Conservation (phyloP, 2,329 filamentous ascomycete species). For the Hypoxylon sp. region DNA sequence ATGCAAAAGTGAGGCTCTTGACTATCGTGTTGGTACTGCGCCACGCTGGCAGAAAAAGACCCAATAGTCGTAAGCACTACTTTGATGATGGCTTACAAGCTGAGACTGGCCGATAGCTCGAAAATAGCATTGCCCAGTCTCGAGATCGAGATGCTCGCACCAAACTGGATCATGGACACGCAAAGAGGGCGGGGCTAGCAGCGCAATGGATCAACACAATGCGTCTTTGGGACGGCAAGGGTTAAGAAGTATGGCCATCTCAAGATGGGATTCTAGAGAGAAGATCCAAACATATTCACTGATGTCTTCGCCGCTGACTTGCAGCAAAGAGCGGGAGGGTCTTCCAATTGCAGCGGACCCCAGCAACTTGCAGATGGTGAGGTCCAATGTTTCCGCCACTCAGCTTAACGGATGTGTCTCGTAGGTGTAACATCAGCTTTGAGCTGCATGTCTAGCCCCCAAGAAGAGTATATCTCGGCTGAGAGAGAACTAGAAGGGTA, state of each 20-base stretch:
- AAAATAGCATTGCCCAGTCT: slow-evolving; percentile 34
- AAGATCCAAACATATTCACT: slow-evolving; percentile 37
- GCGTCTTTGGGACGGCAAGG: slow-evolving; percentile 30
- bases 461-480: slow-evolving; percentile 27
- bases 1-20: slow-evolving; percentile 22
- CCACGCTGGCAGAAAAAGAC: slow-evolving; percentile 30
- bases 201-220: slow-evolving; percentile 35
- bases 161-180: slow-evolving; percentile 28
- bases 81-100: slow-evolving; percentile 25
- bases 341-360: slow-evolving; percentile 32
- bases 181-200: slow-evolving; percentile 25
- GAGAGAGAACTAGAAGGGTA: slow-evolving; percentile 18
- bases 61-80: slow-evolving; percentile 39
- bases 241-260: slow-evolving; percentile 41
- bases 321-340: slow-evolving; percentile 37
- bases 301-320: slow-evolving; percentile 13
- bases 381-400: slow-evolving; percentile 28
- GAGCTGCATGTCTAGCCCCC: slow-evolving; percentile 36
- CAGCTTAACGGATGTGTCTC: slow-evolving; percentile 37
- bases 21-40: slow-evolving; percentile 12
- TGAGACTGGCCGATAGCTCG: slow-evolving; percentile 14
- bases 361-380: slow-evolving; percentile 34
- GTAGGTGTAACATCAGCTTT: slow-evolving; percentile 39
- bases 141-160: slow-evolving; percentile 34
- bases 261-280: slow-evolving; percentile 43